These are phyloP conservation scores for Nannochloris sp. DNA, from an alignment of 139 green algal species.

Conservation along the genomic window DNA sequence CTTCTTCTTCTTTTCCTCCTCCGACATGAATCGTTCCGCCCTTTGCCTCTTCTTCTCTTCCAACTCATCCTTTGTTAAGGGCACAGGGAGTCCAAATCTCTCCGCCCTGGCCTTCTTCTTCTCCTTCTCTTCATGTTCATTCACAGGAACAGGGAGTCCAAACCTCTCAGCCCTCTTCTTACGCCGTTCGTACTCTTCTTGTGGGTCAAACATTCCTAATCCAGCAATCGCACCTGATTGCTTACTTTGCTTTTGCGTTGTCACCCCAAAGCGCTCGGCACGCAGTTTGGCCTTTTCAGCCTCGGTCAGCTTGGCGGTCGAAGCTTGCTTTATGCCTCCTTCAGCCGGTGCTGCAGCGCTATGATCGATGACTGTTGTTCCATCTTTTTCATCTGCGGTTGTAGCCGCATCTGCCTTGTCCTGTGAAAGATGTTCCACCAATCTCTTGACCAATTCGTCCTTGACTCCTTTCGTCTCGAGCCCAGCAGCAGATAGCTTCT, in stretches of 20 bases:
- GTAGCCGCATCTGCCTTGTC: neutral
- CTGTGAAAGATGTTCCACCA: constrained; percentile 12
- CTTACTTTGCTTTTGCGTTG: neutral
- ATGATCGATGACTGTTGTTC: neutral
- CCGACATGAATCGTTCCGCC: constrained; percentile 6
- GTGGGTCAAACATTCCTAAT: constrained; percentile 17
- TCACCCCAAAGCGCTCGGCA: constrained; percentile 17
- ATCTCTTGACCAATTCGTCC: constrained; percentile 24
- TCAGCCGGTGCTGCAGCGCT: neutral
- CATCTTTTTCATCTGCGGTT: neutral
- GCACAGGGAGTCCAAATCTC: constrained; percentile 15
- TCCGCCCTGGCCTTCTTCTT: constrained; percentile 19
- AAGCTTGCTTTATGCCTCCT: neutral
- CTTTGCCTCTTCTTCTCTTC: constrained; percentile 26
- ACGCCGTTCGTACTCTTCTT: constrained; percentile 26
- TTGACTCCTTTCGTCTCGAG: constrained; percentile 36
- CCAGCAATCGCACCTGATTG: constrained; percentile 15
- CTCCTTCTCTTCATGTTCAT: constrained; percentile 13
- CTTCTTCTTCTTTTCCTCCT: neutral
- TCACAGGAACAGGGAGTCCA: constrained; percentile 6
- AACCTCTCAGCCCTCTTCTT: constrained; percentile 30
- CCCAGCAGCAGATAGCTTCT: constrained; percentile 15
- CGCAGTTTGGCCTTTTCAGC: constrained; percentile 18
- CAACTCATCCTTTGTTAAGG: constrained; percentile 8
- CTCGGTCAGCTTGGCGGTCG: constrained; percentile 9